These are phyloP conservation scores for Athelia psychrophila DNA, from an alignment of 1,284 basidiomycete genomes.

Conservation along the genomic window DNA sequence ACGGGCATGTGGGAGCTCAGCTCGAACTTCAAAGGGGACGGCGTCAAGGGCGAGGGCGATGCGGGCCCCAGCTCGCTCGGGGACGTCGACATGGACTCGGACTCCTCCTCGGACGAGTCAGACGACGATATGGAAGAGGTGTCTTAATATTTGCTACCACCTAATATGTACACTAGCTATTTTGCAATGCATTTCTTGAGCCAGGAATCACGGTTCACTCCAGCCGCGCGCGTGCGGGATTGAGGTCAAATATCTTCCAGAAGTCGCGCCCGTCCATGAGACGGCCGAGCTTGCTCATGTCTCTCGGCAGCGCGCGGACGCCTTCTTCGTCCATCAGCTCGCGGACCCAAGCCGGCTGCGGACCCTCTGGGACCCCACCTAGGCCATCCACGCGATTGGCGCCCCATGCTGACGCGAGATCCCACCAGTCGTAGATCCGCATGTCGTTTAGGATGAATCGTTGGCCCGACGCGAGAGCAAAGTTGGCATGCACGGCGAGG, in stretches of 20 bases:
- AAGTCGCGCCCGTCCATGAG: conserved; percentile 61
- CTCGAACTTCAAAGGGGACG: conserved; percentile 59
- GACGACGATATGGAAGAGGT: conserved; percentile 45
- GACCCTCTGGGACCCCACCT: conserved; percentile 18
- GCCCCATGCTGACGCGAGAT: conserved; percentile 55
- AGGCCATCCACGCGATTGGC: no score
- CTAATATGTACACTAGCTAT: neutral
- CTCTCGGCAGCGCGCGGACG: conserved; percentile 52
- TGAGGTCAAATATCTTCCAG: conserved; percentile 34
- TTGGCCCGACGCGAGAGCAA: conserved; percentile 40
- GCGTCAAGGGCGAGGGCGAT: conserved; percentile 58
- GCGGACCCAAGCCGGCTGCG: conserved; percentile 47
- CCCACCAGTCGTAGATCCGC: conserved; percentile 69
- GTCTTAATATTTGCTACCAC: conserved; percentile 20
- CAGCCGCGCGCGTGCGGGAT: neutral
- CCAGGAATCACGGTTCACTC: neutral
- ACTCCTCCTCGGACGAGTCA: conserved; percentile 37
- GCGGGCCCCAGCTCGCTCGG: conserved; percentile 35
- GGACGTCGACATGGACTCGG: conserved; percentile 36
- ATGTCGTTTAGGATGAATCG: conserved; percentile 58
- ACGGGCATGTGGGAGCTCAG: conserved; percentile 72
- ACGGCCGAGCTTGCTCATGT: conserved; percentile 43
- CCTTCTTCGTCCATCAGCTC: conserved; percentile 53
- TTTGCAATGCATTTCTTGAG: no score
- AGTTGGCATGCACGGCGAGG: conserved; percentile 46